Evolutionary conservation across 768 basidiomycete species (phyloP).

Genomic region (Agrocybe pediades): DNA sequence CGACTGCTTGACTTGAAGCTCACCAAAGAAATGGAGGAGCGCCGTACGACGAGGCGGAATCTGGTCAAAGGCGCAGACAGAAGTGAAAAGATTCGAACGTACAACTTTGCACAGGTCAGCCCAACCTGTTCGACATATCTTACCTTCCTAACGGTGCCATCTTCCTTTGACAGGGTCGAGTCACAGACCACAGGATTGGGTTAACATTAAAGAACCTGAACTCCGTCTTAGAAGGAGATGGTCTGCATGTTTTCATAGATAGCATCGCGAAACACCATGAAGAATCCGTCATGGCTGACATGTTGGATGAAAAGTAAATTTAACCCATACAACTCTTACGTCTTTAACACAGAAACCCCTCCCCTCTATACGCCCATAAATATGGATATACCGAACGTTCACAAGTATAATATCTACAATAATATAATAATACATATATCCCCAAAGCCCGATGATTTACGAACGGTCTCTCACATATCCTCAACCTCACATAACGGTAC

Average conservation of each 20-base stretch:
- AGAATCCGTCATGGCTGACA: slow-evolving; percentile 57
- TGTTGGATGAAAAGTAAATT: slow-evolving; percentile 30
- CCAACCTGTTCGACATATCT: neutral
- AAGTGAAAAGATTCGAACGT: slow-evolving; percentile 94
- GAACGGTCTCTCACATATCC: neutral
- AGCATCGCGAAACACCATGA: slow-evolving; percentile 58
- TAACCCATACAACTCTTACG: neutral
- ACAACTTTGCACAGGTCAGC: slow-evolving; percentile 85
- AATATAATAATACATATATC: neutral
- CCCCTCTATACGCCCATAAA: neutral
- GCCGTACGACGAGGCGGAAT: slow-evolving; percentile 66
- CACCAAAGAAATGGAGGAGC: slow-evolving; percentile 64
- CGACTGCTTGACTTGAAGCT: slow-evolving; percentile 84
- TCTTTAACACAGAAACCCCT: too few relatives aligned
- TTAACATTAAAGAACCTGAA: slow-evolving; percentile 69
- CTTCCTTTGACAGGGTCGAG: slow-evolving; percentile 61
- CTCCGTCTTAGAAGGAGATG: slow-evolving; percentile 68
- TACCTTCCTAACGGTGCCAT: neutral
- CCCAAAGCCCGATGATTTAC: neutral
- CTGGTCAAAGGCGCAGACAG: slow-evolving; percentile 84
- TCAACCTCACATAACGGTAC: slow-evolving; percentile 41
- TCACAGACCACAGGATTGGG: slow-evolving; percentile 91
- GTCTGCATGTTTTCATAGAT: slow-evolving; percentile 56
- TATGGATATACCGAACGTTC: neutral
- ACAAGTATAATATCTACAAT: neutral